A percentile compares a stretch with the other conserved stretches of the same genome.
Evolutionary conservation across 2,329 filamentous ascomycete species (phyloP).

Genomic region (Emergomyces pasteurianus): DNA sequence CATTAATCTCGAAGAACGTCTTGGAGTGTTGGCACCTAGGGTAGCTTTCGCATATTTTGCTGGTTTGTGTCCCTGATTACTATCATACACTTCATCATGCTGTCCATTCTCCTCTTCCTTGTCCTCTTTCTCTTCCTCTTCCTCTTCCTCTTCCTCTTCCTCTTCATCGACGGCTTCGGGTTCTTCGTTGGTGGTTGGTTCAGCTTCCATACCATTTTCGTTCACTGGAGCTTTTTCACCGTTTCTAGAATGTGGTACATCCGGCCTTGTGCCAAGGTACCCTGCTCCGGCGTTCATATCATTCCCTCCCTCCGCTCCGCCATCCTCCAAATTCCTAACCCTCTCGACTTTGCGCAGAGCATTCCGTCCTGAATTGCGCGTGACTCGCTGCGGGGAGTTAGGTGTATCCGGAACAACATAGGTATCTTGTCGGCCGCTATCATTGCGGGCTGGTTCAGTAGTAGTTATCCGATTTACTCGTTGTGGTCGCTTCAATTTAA

Average conservation of each 20-base stretch:
- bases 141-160: not conserved
- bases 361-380: not conserved
- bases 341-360: not conserved
- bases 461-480: not conserved
- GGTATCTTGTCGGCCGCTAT: not conserved
- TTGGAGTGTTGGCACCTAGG: not conserved
- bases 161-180: not conserved
- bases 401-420: not conserved
- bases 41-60: not conserved
- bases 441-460: not conserved
- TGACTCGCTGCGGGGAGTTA: not conserved
- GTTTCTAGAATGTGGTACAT: not conserved
- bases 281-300: not conserved
- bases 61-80: not conserved
- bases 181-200: not conserved
- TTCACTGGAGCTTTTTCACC: not conserved
- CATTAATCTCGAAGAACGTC: not conserved
- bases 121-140: not conserved
- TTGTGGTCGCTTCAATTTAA: not conserved
- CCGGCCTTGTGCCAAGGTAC: not conserved
- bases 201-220: no score
- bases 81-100: not conserved
- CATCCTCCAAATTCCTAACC: not conserved
- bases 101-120: no score
- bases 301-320: not conserved